A percentile compares a stretch with the other conserved stretches of the same genome.
Evolutionary conservation across 2,329 filamentous ascomycete genomes (phyloP).

Genomic region (Beauveria sp.): DNA sequence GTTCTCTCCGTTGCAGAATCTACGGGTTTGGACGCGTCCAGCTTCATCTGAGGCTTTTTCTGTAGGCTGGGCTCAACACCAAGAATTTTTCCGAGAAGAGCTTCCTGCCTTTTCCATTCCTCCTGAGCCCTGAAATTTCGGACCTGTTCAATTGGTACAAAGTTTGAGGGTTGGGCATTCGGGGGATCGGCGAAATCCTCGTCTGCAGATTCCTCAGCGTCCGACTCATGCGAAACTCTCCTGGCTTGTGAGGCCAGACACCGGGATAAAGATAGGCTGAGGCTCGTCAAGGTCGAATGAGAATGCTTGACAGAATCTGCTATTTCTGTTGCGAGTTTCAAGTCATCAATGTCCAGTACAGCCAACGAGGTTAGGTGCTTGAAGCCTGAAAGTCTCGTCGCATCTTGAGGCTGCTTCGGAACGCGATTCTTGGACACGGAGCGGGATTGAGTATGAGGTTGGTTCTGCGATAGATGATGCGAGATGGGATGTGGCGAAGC

Average conservation of each 20-base stretch:
- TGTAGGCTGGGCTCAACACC: conserved; percentile 36
- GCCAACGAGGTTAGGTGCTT: conserved; percentile 44
- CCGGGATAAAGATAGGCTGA: conserved; percentile 53
- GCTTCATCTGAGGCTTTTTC: conserved; percentile 27
- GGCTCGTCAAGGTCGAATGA: conserved; percentile 42
- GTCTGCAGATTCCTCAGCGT: conserved; percentile 42
- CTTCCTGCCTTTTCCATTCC: conserved; percentile 47
- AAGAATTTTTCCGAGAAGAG: conserved; percentile 44
- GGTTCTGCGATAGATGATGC: conserved; percentile 4
- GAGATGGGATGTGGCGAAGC: conserved; percentile 8
- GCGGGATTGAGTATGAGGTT: conserved; percentile 18
- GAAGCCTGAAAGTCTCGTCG: conserved; percentile 51
- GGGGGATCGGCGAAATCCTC: conserved; percentile 46
- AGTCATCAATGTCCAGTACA: conserved; percentile 52
- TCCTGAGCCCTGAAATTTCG: conserved; percentile 43
- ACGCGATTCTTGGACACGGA: conserved; percentile 31
- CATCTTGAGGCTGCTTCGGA: conserved; percentile 32
- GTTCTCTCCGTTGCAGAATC: conserved; percentile 8
- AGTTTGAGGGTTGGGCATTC: conserved; percentile 21
- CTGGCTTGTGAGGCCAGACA: conserved; percentile 36
- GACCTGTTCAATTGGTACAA: conserved; percentile 34
- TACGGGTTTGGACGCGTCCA: conserved; percentile 12
- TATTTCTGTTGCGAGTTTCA: conserved; percentile 49
- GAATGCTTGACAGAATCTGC: conserved; percentile 48
- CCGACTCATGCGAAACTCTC: conserved; percentile 29